Conservation (phyloP, 148 eudicot genomes). For the Hydrangea macrophylla region DNA sequence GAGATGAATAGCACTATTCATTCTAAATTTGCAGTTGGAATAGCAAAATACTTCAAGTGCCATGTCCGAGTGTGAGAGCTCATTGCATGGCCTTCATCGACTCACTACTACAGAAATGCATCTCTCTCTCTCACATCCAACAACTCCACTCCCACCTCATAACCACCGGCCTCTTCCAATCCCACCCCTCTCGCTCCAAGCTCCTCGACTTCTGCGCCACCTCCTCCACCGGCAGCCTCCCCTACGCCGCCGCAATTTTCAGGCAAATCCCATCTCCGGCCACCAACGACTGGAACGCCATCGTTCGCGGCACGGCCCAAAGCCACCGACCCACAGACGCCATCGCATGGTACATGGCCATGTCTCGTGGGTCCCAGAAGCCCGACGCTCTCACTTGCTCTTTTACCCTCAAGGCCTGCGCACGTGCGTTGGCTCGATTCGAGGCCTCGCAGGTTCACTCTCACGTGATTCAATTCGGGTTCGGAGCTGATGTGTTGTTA, state of each 20-base stretch:
- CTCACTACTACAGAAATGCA: constrained; percentile 45
- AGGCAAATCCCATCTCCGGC: constrained; percentile 35
- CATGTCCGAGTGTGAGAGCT: too few species aligned
- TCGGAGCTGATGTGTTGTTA: constrained; percentile 45
- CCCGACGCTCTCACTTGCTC: constrained; percentile 87
- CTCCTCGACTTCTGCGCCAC: constrained; percentile 58
- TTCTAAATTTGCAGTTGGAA: too few species aligned
- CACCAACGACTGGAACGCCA: constrained; percentile 69
- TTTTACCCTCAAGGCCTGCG: constrained; percentile 77
- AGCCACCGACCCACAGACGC: constrained; percentile 44
- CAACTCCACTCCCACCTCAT: constrained; percentile 68
- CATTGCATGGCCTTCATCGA: constrained; percentile 36
- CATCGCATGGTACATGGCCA: constrained; percentile 33
- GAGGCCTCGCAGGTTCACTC: constrained; percentile 57
- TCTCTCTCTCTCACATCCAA: constrained; percentile 47
- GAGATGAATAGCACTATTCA: neutral
- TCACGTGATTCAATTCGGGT: constrained; percentile 46
- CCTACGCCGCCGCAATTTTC: constrained; percentile 53
- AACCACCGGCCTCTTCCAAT: constrained; percentile 45
- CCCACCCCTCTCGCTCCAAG: constrained; percentile 40
- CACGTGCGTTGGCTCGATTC: constrained; percentile 43
- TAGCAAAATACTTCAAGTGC: too few species aligned
- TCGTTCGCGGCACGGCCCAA: constrained; percentile 65
- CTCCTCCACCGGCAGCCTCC: constrained; percentile 41
- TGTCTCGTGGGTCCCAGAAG: constrained; percentile 36